These are phyloP conservation scores for Pichia pseudocactophila DNA, from an alignment of 805 yeast genomes.

Conservation along the genomic window DNA sequence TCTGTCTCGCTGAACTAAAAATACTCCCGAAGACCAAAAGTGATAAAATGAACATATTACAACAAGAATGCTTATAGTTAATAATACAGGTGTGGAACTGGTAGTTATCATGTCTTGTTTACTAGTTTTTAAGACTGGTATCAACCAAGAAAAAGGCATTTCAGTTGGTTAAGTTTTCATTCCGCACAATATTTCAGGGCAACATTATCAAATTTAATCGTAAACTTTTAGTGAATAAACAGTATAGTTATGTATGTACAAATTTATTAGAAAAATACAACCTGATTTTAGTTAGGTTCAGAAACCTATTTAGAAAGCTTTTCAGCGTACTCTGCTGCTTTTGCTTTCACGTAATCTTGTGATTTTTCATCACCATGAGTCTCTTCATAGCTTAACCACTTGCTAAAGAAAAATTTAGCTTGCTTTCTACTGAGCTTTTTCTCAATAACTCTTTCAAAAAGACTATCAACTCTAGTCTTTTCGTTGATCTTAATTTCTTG, in stretches of 20 bases:
- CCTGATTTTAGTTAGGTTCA: not conserved
- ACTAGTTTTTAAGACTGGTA: too few relatives aligned
- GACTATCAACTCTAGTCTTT: constrained; percentile 58
- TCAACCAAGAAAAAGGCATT: too few relatives aligned
- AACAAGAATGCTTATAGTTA: not conserved
- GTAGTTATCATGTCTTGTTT: too few relatives aligned
- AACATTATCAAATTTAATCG: not conserved
- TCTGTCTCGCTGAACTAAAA: not conserved
- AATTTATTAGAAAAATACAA: not conserved
- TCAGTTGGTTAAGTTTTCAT: too few relatives aligned
- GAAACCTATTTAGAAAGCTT: constrained; percentile 14
- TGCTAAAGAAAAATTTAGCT: constrained; percentile 89
- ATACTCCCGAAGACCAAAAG: not conserved
- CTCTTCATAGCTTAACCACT: constrained; percentile 82
- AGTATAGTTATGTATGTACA: not conserved
- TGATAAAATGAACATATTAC: not conserved
- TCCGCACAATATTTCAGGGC: not conserved
- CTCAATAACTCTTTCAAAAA: constrained; percentile 72
- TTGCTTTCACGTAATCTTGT: constrained; percentile 79
- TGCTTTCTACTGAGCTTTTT: constrained; percentile 73
- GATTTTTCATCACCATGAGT: constrained; percentile 56
- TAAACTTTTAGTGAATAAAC: not conserved
- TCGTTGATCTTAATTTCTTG: constrained; percentile 74
- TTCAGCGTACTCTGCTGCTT: constrained; percentile 65
- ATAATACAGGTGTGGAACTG: too few relatives aligned